These are phyloP conservation scores for Vanderwaltozyma verrucispora DNA, from an alignment of 805 yeast genomes.

Conservation along the genomic window DNA sequence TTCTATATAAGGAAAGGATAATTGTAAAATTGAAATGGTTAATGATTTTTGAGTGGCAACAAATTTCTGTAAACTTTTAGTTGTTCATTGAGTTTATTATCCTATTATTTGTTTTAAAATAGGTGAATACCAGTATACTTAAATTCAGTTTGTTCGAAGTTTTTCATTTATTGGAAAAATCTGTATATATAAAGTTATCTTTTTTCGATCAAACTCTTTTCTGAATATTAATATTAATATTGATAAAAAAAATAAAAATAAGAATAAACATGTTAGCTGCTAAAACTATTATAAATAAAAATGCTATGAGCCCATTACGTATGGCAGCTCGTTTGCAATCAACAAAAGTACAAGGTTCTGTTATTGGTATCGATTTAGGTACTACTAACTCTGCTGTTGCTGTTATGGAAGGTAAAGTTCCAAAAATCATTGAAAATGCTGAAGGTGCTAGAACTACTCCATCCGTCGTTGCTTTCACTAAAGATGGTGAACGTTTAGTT, in stretches of 20 bases:
- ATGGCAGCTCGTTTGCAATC: conserved; percentile 26
- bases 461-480: conserved; percentile 88
- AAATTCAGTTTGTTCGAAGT: too few species aligned
- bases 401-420: conserved; percentile 56
- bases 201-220: too few species aligned
- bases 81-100: too few species aligned
- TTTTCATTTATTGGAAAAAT: too few species aligned
- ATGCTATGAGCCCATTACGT: not conserved
- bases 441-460: conserved; percentile 87
- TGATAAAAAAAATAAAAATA: not conserved
- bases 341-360: conserved; percentile 33
- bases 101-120: too few species aligned
- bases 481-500: conserved; percentile 82
- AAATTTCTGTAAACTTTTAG: too few species aligned
- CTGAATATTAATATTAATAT: too few species aligned
- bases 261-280: conserved; percentile 1
- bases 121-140: too few species aligned
- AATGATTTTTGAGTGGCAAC: too few species aligned
- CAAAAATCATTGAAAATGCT: conserved; percentile 68
- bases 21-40: too few species aligned
- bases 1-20: too few species aligned
- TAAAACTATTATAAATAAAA: conserved; percentile 1
- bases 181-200: too few species aligned
- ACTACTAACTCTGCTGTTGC: conserved; percentile 88
- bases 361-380: conserved; percentile 81